A percentile compares a stretch with the other conserved stretches of the same genome.
These are phyloP conservation scores for Poteriospumella lacustris DNA, from an alignment of 108 stramenopile species.

Conservation along the genomic window DNA sequence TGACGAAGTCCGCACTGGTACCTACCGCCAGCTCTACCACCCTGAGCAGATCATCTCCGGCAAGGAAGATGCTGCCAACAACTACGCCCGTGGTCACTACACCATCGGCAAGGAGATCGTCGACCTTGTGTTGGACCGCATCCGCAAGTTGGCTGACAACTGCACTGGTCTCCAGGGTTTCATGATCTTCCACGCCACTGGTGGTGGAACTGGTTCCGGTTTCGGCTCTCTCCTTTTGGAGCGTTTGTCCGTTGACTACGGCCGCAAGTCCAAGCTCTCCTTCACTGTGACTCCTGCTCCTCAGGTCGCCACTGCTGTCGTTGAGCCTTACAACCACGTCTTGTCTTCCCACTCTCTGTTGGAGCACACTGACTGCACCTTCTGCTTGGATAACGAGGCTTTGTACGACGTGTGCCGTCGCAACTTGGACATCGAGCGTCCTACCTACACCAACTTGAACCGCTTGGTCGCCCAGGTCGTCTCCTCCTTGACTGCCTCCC, in stretches of 20 bases:
- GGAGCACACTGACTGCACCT: conserved; percentile 89
- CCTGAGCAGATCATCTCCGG: conserved; percentile 55
- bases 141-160: conserved; percentile 57
- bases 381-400: conserved; percentile 89
- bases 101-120: conserved; percentile 60
- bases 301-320: conserved; percentile 87
- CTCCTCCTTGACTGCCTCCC: conserved; percentile 80
- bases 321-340: conserved; percentile 94
- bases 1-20: conserved; percentile 82
- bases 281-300: conserved; percentile 71
- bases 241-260: conserved; percentile 50
- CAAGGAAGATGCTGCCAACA: conserved; percentile 57
- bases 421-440: conserved; percentile 83
- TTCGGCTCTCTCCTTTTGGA: conserved; percentile 50
- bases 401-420: conserved; percentile 88
- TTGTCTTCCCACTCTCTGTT: conserved; percentile 86
- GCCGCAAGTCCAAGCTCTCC: conserved; percentile 48
- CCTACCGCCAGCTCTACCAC: conserved; percentile 66
- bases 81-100: conserved; percentile 51
- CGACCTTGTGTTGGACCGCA: conserved; percentile 52
- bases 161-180: conserved; percentile 56
- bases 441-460: conserved; percentile 89
- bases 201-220: conserved; percentile 54
- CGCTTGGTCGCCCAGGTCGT: conserved; percentile 87
- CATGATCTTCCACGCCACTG: conserved; percentile 52